Base-by-base conservation (phyloP, 208 protist species). In the Porcisia hertigi region DNA sequence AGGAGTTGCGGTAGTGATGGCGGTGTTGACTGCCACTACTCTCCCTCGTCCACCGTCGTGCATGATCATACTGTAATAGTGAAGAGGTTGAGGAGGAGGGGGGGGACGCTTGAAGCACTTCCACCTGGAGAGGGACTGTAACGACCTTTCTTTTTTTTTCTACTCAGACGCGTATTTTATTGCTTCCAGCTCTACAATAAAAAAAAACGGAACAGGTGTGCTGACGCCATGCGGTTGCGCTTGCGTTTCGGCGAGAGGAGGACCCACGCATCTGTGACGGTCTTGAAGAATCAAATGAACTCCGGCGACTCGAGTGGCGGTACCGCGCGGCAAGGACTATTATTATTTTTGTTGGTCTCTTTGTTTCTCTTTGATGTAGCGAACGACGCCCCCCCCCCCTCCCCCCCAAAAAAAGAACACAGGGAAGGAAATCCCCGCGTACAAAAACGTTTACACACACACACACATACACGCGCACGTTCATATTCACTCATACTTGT, bases 381-480 rank as follows among this genome's bases (percentile, higher is more conserved):
- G 47, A 52, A 14, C 47, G 47, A 30, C 30, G 30, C 30, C 30
- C 30, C 30, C 30, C 30, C 30, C 30, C 30, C 30, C 30, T 0
- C 30, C 30, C 30, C 30, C 0, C 30, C 30, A 30, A 30, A 30
- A 0, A 30, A 30, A 30, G 30, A 30, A 30, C 0, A 30, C 30
- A 30, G 30, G 30, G 30, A 30, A 30, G 30, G 30, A 30, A 14
- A 52, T 52, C 11, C 47, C 47, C 47, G 47, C 47, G 47, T 12
- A 52, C 47, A 52, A 52, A 52, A 12, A 52, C 0, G 47, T 52
- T 12, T 52, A 60, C 57, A 60, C 57, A 60, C 57, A 60, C 57
- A 52, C 47, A 52, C 66, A 72, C 67, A 49, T 49, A 23, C 36
- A 20, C 67, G 45, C 53, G 34, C 65, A 70, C 65, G 25, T 36